A percentile compares a stretch with the other conserved stretches of the same genome.
Evolutionary conservation across 2,329 filamentous ascomycete species (phyloP).

Genomic region (Ceratocystiopsis brevicomis): DNA sequence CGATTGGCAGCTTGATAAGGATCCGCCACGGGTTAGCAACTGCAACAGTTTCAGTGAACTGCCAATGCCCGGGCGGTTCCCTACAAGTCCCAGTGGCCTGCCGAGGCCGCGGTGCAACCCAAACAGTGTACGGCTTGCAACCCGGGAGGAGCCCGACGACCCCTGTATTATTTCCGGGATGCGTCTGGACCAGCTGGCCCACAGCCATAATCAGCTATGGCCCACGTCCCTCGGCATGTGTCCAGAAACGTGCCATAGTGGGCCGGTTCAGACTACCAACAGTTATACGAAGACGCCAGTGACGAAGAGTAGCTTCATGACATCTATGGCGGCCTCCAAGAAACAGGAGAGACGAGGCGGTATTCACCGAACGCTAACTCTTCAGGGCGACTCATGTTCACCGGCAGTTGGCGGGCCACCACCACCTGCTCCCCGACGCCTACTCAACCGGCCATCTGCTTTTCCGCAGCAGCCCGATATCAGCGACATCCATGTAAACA

Average conservation of each 20-base stretch:
- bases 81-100: constrained; percentile 5
- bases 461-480: constrained; percentile 61
- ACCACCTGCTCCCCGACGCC: constrained; percentile 38
- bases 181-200: too few relatives aligned
- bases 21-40: not conserved
- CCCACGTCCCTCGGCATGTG: too few relatives aligned
- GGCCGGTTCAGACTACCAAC: not conserved
- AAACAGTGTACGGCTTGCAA: constrained; percentile 27
- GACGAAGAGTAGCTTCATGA: constrained; percentile 18
- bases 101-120: constrained; percentile 15
- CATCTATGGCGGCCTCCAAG: constrained; percentile 23
- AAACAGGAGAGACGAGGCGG: too few relatives aligned
- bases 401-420: constrained; percentile 14
- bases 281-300: too few relatives aligned
- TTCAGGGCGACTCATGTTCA: too few relatives aligned
- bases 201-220: too few relatives aligned
- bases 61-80: constrained; percentile 9
- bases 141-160: constrained; percentile 11
- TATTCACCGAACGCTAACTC: too few relatives aligned
- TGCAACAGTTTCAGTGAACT: constrained; percentile 9
- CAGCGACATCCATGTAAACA: constrained; percentile 44
- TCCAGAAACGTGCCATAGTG: not conserved
- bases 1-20: not conserved
- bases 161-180: not conserved
- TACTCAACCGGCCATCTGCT: constrained; percentile 48